These are phyloP conservation scores for Colletotrichum tropicale DNA, from an alignment of 2,329 filamentous ascomycete species.

Conservation along the genomic window DNA sequence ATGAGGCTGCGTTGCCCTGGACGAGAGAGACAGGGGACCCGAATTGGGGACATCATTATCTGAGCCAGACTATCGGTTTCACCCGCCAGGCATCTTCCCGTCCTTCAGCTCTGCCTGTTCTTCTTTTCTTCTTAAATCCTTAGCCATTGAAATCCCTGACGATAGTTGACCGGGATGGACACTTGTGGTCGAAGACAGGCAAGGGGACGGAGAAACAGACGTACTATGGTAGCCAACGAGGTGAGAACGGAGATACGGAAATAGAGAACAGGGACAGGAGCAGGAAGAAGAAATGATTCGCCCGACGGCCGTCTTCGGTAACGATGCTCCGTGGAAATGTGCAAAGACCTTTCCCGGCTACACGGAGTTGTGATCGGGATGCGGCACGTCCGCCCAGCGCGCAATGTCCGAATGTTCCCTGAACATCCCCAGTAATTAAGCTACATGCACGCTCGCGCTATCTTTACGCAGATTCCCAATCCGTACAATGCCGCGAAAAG, in stretches of 20 bases:
- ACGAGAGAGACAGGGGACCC: background rate
- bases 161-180: background rate
- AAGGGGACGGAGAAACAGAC: background rate
- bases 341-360: background rate
- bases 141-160: background rate
- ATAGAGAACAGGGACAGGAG: background rate
- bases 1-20: background rate
- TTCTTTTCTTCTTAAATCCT: background rate
- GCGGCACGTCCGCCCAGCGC: background rate
- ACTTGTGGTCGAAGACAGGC: background rate
- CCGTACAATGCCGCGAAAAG: background rate
- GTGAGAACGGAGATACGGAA: background rate
- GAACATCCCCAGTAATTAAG: background rate
- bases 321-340: background rate
- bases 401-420: background rate
- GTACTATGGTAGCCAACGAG: background rate
- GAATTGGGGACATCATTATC: background rate
- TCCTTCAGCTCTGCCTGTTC: background rate
- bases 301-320: background rate
- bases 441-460: background rate
- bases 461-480: background rate
- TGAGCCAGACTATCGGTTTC: constrained; percentile 6
- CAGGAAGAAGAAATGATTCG: background rate
- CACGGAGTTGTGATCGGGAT: background rate
- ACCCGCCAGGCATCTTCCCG: background rate